These are phyloP conservation scores for Rhododendron ferrugineum DNA, from an alignment of 148 eudicot species.

Conservation along the genomic window DNA sequence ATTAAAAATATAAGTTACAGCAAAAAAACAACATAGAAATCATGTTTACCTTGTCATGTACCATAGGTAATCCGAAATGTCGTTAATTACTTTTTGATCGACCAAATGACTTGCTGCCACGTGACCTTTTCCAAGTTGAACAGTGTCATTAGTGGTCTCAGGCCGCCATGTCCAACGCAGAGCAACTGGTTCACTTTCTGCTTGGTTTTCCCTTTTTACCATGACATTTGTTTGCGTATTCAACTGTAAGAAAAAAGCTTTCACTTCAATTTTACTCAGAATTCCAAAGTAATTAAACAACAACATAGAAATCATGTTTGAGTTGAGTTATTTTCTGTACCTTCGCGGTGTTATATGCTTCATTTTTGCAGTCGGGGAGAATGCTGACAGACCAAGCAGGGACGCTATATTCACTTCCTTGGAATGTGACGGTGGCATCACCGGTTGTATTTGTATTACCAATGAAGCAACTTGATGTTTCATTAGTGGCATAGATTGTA, in stretches of 20 bases:
- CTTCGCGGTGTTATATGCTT: constrained; percentile 59
- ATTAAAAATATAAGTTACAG: not conserved
- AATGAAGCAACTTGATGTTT: constrained; percentile 28
- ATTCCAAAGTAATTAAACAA: not conserved
- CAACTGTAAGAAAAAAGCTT: constrained; percentile 5
- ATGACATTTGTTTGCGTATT: constrained; percentile 37
- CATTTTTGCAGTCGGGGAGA: constrained; percentile 41
- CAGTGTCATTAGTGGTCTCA: constrained; percentile 22
- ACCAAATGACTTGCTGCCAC: constrained; percentile 11
- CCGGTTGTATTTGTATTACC: constrained; percentile 23
- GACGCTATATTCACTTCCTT: constrained; percentile 21
- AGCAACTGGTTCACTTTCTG: constrained; percentile 21
- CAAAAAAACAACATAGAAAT: too few species aligned
- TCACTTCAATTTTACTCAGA: not conserved
- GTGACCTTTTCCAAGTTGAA: constrained; percentile 20
- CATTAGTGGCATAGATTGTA: constrained; percentile 23
- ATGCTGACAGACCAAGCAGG: constrained; percentile 76
- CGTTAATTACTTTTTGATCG: constrained; percentile 33
- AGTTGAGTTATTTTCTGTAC: constrained; percentile 17
- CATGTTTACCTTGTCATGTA: constrained; percentile 65
- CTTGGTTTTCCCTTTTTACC: constrained; percentile 31
- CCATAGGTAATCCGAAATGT: constrained; percentile 44
- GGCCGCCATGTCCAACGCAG: constrained; percentile 39
- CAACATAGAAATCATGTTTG: not conserved
- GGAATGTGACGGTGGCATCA: constrained; percentile 30